Evolutionary conservation across 495 filamentous ascomycete genomes (phyloP).

Genomic region (Penicillium cinerascens): DNA sequence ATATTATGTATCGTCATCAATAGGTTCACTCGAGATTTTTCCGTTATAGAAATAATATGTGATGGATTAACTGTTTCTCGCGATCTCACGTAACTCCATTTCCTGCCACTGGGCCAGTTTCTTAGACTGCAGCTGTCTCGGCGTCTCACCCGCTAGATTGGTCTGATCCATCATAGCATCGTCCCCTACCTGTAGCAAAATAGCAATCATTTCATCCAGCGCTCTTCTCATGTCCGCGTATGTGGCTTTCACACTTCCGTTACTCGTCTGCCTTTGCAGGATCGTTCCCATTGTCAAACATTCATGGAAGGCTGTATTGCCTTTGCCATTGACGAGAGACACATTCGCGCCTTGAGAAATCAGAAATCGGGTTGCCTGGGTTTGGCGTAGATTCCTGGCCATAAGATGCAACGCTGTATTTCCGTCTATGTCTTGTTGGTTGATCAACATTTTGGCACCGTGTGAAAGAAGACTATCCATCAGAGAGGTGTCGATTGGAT

Average conservation of each 20-base stretch:
- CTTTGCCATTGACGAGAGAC: too few species aligned
- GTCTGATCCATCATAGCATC: constrained; percentile 6
- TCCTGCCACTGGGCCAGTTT: too few species aligned
- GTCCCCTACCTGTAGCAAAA: background rate
- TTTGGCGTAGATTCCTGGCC: constrained; percentile 8
- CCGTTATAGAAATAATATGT: too few species aligned
- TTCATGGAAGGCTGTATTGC: too few species aligned
- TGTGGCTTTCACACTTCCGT: too few species aligned
- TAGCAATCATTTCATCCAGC: background rate
- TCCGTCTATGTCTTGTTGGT: constrained; percentile 10
- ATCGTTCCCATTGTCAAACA: too few species aligned
- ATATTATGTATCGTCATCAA: too few species aligned
- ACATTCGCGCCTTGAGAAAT: constrained; percentile 8
- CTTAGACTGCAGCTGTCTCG: too few species aligned
- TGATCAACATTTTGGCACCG: constrained; percentile 14
- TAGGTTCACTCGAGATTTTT: too few species aligned
- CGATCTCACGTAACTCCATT: too few species aligned
- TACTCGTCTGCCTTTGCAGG: too few species aligned
- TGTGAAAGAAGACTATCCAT: constrained; percentile 8
- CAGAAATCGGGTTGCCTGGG: constrained; percentile 6
- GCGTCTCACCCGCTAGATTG: background rate
- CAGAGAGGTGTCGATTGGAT: constrained; percentile 6
- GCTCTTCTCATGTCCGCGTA: background rate
- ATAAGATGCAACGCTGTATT: constrained; percentile 12
- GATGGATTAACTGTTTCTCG: too few species aligned